These are phyloP conservation scores for Epichloe scottii DNA, from an alignment of 2,329 filamentous ascomycete genomes.

Conservation along the genomic window DNA sequence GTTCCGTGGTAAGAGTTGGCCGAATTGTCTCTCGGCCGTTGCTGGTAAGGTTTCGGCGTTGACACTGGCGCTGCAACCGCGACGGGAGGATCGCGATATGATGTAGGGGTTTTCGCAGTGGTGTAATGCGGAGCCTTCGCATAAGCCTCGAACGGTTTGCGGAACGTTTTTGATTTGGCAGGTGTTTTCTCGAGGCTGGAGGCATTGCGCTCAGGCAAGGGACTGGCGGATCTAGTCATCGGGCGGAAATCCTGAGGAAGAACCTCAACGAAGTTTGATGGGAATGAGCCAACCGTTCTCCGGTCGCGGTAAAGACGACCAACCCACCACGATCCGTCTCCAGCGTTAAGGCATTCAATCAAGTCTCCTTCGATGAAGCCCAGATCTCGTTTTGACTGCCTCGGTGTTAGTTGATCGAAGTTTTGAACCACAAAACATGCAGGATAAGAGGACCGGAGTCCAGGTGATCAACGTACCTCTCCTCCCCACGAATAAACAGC, in stretches of 20 bases:
- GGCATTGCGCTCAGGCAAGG: conserved; percentile 43
- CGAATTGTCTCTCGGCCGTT: conserved; percentile 10
- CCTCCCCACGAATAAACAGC: conserved; percentile 90
- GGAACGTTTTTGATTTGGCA: conserved; percentile 50
- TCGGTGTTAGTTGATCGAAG: neutral
- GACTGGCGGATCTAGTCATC: conserved; percentile 47
- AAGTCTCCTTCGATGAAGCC: conserved; percentile 96
- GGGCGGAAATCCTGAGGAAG: conserved; percentile 78
- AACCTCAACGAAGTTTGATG: conserved; percentile 93
- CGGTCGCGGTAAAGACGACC: conserved; percentile 81
- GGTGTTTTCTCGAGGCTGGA: conserved; percentile 41
- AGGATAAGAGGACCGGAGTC: neutral
- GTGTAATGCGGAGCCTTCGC: conserved; percentile 54
- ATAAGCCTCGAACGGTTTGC: conserved; percentile 56
- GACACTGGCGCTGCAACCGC: conserved; percentile 11
- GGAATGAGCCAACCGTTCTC: conserved; percentile 83
- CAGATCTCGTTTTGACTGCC: conserved; percentile 74
- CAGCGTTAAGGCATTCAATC: conserved; percentile 95
- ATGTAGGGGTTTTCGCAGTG: conserved; percentile 47
- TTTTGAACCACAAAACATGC: neutral
- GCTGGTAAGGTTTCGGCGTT: neutral
- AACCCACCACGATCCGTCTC: conserved; percentile 98
- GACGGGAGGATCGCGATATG: conserved; percentile 33
- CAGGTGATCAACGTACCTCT: conserved; percentile 39
- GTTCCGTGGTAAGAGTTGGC: conserved; percentile 17